These are phyloP conservation scores for Zalaria sp. DNA, from an alignment of 2,329 filamentous ascomycete genomes.

Conservation along the genomic window DNA sequence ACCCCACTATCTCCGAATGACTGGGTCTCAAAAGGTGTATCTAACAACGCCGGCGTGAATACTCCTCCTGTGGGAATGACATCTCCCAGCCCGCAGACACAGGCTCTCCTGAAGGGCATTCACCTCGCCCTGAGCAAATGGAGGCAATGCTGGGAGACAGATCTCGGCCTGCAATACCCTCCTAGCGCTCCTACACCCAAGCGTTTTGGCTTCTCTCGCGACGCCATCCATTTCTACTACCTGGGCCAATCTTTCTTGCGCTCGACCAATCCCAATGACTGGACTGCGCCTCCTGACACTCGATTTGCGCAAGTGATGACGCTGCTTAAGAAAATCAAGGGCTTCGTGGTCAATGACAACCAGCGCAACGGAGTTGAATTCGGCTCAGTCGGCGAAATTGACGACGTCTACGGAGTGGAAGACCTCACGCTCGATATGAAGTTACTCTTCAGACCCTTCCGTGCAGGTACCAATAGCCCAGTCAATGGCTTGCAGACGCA, in stretches of 20 bases:
- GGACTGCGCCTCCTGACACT: constrained; percentile 41
- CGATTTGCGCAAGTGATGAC: constrained; percentile 47
- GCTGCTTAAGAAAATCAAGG: constrained; percentile 44
- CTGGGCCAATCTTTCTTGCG: constrained; percentile 53
- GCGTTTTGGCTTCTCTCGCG: constrained; percentile 55
- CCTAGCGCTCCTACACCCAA: constrained; percentile 36
- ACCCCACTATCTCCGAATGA: constrained; percentile 47
- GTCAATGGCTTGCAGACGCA: constrained; percentile 17
- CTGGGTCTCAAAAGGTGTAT: constrained; percentile 34
- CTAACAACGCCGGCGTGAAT: constrained; percentile 12
- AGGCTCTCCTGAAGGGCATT: constrained; percentile 33
- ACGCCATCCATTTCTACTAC: constrained; percentile 62
- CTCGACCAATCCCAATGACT: constrained; percentile 31
- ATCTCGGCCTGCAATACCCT: constrained; percentile 55
- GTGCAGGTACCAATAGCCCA: constrained; percentile 18
- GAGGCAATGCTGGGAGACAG: constrained; percentile 57
- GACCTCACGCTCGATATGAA: constrained; percentile 59
- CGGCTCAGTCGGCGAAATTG: constrained; percentile 54
- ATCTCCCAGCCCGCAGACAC: constrained; percentile 32
- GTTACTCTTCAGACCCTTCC: constrained; percentile 50
- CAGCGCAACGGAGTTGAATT: constrained; percentile 51
- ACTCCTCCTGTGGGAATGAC: constrained; percentile 24
- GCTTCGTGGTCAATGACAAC: constrained; percentile 49
- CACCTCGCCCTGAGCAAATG: constrained; percentile 52
- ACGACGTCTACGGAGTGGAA: constrained; percentile 49